phyloP scores from a whole-genome alignment of 768 basidiomycete genomes.

The Lactarius psammicola region DNA sequence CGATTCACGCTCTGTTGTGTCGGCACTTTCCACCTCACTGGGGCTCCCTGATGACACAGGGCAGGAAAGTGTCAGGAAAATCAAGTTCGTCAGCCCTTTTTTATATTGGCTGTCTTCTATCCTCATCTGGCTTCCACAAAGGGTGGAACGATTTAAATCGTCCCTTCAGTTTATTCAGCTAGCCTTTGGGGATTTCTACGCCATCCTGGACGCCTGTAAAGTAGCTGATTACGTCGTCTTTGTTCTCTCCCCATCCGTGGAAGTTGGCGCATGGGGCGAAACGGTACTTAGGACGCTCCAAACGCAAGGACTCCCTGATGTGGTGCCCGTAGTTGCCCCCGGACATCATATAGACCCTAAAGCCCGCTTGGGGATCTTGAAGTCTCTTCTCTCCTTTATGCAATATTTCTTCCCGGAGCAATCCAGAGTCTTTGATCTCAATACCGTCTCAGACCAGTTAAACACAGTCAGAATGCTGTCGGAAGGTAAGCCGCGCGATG shows the following conservation, averaged over 20 bases:
- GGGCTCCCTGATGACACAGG: conserved; percentile 54
- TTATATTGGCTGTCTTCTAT: conserved; percentile 11
- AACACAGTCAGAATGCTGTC: conserved; percentile 75
- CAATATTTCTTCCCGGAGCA: conserved; percentile 92
- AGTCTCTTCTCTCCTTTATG: conserved; percentile 91
- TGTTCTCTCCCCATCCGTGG: conserved; percentile 72
- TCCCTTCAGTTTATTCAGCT: conserved; percentile 84
- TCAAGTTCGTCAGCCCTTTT: conserved; percentile 52
- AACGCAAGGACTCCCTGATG: conserved; percentile 85
- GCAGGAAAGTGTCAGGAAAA: conserved; percentile 57
- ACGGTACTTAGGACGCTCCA: conserved; percentile 84
- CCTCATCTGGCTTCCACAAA: conserved; percentile 34
- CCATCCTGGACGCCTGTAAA: conserved; percentile 79
- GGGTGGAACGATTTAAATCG: conserved; percentile 88
- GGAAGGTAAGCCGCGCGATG: conserved; percentile 78
- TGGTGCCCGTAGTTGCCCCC: conserved; percentile 70
- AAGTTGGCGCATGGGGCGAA: conserved; percentile 86
- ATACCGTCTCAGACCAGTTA: conserved; percentile 58
- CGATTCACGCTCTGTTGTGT: conserved; percentile 48
- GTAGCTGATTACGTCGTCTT: conserved; percentile 90
- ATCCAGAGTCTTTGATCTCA: conserved; percentile 70
- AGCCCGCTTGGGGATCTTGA: conserved; percentile 63
- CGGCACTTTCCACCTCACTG: conserved; percentile 57
- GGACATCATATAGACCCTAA: conserved; percentile 56
- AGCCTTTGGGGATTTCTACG: conserved; percentile 67